phyloP scores from a whole-genome alignment of 2,329 filamentous ascomycete genomes.

The Stemphylium vesicarium region DNA sequence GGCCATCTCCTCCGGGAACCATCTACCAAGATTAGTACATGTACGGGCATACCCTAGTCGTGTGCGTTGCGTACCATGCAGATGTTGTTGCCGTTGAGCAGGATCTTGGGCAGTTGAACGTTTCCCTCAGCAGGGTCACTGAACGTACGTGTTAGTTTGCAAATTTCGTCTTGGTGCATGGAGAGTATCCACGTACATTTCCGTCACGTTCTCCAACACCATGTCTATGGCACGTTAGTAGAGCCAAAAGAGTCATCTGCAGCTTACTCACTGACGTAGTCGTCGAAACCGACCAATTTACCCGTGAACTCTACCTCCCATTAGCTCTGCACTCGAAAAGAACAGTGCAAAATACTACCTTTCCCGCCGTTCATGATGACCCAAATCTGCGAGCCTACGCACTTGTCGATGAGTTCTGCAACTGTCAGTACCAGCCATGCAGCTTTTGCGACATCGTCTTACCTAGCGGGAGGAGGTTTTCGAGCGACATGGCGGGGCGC shows the following conservation, averaged over 20 bases:
- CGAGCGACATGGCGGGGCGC: slow-evolving; percentile 30
- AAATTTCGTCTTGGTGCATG: background rate
- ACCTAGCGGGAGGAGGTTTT: slow-evolving; percentile 45
- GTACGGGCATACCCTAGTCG: background rate
- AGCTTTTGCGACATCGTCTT: background rate
- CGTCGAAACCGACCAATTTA: slow-evolving; percentile 92
- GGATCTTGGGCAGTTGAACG: slow-evolving; percentile 89
- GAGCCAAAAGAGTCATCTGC: background rate
- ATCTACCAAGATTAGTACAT: slow-evolving; percentile 31
- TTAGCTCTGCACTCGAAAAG: slow-evolving; percentile 7
- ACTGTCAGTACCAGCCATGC: slow-evolving; percentile 22
- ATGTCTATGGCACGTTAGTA: slow-evolving; percentile 71
- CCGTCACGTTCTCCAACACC: slow-evolving; percentile 96
- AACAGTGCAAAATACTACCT: slow-evolving; percentile 61
- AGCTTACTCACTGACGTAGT: slow-evolving; percentile 93
- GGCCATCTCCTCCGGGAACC: slow-evolving; percentile 44
- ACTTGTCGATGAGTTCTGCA: slow-evolving; percentile 97
- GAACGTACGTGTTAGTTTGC: slow-evolving; percentile 13
- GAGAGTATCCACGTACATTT: slow-evolving; percentile 70
- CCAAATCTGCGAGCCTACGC: slow-evolving; percentile 96
- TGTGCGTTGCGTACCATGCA: slow-evolving; percentile 79
- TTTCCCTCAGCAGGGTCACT: slow-evolving; percentile 88
- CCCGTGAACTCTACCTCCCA: slow-evolving; percentile 81
- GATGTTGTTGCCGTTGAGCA: slow-evolving; percentile 97
- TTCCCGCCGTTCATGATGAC: slow-evolving; percentile 99